Evolutionary conservation across 768 basidiomycete genomes (phyloP).

Genomic region (Sistotremastrum suecicum): DNA sequence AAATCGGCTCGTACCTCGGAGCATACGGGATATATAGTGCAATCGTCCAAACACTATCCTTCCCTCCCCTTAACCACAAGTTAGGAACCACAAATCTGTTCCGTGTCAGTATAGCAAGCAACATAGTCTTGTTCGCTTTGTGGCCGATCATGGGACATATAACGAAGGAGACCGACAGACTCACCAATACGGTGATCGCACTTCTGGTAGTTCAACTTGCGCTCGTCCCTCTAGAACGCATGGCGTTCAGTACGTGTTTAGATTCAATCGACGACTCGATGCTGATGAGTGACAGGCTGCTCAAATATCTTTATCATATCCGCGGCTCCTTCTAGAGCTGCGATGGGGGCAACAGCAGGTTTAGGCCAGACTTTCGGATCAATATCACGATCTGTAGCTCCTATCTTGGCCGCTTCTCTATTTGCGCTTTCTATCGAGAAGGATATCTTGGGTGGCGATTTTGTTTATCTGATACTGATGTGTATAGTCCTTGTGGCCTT

Average conservation of each 20-base stretch:
- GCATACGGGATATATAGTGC: too few species aligned
- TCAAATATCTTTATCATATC: slow-evolving; percentile 20
- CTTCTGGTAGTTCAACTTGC: slow-evolving; percentile 33
- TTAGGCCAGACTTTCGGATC: slow-evolving; percentile 40
- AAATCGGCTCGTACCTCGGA: too few species aligned
- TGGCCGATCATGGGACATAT: too few species aligned
- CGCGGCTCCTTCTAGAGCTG: slow-evolving; percentile 14
- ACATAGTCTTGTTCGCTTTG: too few species aligned
- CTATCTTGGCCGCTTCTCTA: slow-evolving; percentile 38
- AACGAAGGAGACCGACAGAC: too few species aligned
- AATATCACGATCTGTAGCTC: slow-evolving; percentile 35
- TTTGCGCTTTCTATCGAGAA: slow-evolving; percentile 45
- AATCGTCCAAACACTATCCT: too few species aligned
- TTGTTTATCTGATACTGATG: slow-evolving; percentile 20
- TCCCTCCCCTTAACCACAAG: too few species aligned
- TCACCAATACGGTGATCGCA: too few species aligned
- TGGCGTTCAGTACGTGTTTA: slow-evolving; percentile 38
- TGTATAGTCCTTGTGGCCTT: too few species aligned
- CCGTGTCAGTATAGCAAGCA: too few species aligned
- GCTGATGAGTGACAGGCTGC: slow-evolving; percentile 8
- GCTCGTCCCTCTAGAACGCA: slow-evolving; percentile 30
- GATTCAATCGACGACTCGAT: too few species aligned
- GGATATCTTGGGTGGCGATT: slow-evolving; percentile 30
- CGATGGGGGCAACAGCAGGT: slow-evolving; percentile 41
- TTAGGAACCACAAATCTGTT: too few species aligned